Conservation (phyloP, 2,329 filamentous ascomycete species). For the Fonsecaea erecta region DNA sequence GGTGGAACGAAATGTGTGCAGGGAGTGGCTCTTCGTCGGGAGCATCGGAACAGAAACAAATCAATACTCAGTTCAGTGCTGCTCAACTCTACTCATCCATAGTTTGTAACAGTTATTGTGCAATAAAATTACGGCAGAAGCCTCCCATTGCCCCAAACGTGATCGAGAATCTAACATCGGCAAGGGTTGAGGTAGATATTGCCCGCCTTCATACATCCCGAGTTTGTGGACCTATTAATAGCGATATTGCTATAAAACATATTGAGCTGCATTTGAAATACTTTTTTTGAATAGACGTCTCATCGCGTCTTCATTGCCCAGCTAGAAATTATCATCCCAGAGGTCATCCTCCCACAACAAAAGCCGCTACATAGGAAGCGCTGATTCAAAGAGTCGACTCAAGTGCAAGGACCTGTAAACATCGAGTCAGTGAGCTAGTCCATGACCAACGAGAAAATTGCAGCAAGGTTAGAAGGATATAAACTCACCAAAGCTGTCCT, state of each 20-base stretch:
- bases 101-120: neutral
- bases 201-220: neutral
- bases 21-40: neutral
- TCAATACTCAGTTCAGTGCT: neutral
- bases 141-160: neutral
- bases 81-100: conserved; percentile 1
- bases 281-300: neutral
- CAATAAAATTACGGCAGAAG: neutral
- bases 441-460: neutral
- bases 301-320: neutral
- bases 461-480: neutral
- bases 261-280: neutral
- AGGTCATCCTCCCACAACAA: neutral
- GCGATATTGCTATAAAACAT: neutral
- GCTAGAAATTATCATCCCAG: neutral
- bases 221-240: neutral
- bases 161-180: neutral
- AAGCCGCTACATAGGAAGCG: neutral
- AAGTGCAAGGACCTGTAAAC: conserved; percentile 58
- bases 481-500: conserved; percentile 74
- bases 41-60: neutral
- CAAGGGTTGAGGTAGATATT: neutral
- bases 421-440: conserved; percentile 31
- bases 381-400: conserved; percentile 48
- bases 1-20: neutral